Conservation (phyloP, 1,284 basidiomycete genomes). For the Mrakiaceae sp. region DNA sequence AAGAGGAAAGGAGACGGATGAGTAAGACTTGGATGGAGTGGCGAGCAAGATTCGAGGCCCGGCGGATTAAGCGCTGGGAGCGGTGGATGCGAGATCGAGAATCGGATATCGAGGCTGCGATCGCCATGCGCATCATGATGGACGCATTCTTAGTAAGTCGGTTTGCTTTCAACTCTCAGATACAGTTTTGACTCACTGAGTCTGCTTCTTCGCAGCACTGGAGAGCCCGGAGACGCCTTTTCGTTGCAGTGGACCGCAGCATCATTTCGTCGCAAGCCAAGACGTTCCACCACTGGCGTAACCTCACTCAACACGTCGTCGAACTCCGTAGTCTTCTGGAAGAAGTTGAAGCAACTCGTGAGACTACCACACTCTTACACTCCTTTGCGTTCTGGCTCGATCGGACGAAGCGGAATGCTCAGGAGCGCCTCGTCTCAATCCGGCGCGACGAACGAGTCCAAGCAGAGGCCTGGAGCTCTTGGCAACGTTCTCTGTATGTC, state of each 20-base stretch:
- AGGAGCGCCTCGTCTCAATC: not conserved
- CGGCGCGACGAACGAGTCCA: not conserved
- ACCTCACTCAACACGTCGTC: not conserved
- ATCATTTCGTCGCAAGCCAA: too few species aligned
- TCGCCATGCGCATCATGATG: not conserved
- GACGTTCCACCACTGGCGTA: not conserved
- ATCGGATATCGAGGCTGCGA: not conserved
- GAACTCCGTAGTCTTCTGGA: not conserved
- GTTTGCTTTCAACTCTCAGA: too few species aligned
- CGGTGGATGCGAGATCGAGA: not conserved
- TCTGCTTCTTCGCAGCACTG: not conserved
- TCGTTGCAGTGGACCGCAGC: not conserved
- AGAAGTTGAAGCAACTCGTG: too few species aligned
- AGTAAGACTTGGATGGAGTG: slow-evolving; percentile 12
- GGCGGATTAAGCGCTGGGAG: slow-evolving; percentile 8
- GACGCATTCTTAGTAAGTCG: not conserved
- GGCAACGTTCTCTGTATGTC: not conserved
- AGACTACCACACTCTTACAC: too few species aligned
- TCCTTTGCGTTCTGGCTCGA: too few species aligned
- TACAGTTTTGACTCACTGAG: too few species aligned
- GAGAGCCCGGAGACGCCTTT: not conserved
- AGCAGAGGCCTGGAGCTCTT: not conserved
- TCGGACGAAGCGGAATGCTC: too few species aligned
- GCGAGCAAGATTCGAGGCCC: slow-evolving; percentile 5
- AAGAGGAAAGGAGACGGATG: not conserved